Base-by-base conservation (phyloP, 768 basidiomycete species). In the Tubosaeta sp. region DNA sequence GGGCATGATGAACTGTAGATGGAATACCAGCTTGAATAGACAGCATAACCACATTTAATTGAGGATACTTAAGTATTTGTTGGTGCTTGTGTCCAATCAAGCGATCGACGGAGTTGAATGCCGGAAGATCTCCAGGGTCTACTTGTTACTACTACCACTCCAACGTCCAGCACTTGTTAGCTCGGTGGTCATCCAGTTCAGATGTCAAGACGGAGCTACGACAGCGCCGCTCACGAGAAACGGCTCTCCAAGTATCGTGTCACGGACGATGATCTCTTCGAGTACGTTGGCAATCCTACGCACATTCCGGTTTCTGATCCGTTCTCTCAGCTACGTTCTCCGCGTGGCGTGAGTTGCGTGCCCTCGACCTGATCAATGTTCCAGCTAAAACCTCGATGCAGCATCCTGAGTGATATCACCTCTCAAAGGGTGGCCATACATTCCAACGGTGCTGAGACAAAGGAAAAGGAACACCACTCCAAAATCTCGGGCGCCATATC, bases 251-350 rank as follows among this genome's bases (percentile, higher is more conserved):
- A 84, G 66, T 79, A 87, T 71, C 79, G 84, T 56, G 82, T 91
- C 45, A 81, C 85, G 24, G 90, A 93, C 60, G 89, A 92, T 51
- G 90, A 93, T 65, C 73, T 93, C 59, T 90, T 89, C 73, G 82
- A 88, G 90, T 93, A 67, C 58, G 82, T 72, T 36, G 48, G 3
- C 39, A 22, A 19, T 60, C 51, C 24, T 40, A 9, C 13, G 32
- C 34, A 27, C 21, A n/a, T 27, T 31, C 30, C 35, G 24, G 53
- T 19, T 38, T 11, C 47, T 52, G 41, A 60, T 58, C 32, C 16
- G 11, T 55, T 48, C 59, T 34, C 49, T 53, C 54, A 94, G 91
- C 58, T 90, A 88, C 81, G 80, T 80, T 34, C 76, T 94, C 41
- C 83, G 91, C 53, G 86, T 87, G 71, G 86, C 88, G 91, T 93